Evolutionary conservation across 176 grass and related monocot genomes (phyloP), one percentile per base, ranked within the genome.

Genomic region (Thalia dealbata): DNA sequence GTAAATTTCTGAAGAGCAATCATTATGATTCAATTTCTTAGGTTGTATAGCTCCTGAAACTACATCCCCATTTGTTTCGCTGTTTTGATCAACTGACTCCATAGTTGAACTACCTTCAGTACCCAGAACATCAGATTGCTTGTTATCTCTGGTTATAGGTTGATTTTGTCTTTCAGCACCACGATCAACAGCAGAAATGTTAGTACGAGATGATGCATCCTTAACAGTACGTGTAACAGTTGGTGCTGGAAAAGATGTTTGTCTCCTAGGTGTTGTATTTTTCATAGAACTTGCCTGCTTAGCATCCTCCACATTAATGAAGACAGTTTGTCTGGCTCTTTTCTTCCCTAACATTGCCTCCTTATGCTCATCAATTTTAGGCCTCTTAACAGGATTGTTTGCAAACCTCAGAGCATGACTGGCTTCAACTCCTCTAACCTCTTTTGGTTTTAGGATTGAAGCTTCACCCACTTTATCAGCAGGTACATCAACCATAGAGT

Each of bases 271-370:
- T 64, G 90, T 99, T 44, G 88, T 73, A 73, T 84, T 77, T 80
- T 99, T 99, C 81, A 99, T 87, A 26, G 87, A 80, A 64, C 89
- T 85, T 41, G 83, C 95, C 86, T 93, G 90, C 82, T 93, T 99
- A 11, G 83, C 95, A 79, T 99, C 95, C 51, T 99, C 95, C 67
- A 99, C 90, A 58, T 93, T 91, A 55, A 99, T 99, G 69, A 99
- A 93, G 14, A 99, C 85, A 50, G 85, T 99, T 52, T 99, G 83
- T 50, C 95, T 92, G 4, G 87, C 81, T 62, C 95, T 82, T 56
- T 88, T 99, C 84, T 99, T 99, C 72, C 95, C 95, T 52, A 99
- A 70, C 95, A 93, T 99, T 71, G 87, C 90, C 60, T 82, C 95
- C 74, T 99, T 99, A 25, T 93, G 90, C 45, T 88, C 95, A 35